Evolutionary conservation across 305 asterid genomes (phyloP).

Genomic region (Fraxinus xanthoxyloides): DNA sequence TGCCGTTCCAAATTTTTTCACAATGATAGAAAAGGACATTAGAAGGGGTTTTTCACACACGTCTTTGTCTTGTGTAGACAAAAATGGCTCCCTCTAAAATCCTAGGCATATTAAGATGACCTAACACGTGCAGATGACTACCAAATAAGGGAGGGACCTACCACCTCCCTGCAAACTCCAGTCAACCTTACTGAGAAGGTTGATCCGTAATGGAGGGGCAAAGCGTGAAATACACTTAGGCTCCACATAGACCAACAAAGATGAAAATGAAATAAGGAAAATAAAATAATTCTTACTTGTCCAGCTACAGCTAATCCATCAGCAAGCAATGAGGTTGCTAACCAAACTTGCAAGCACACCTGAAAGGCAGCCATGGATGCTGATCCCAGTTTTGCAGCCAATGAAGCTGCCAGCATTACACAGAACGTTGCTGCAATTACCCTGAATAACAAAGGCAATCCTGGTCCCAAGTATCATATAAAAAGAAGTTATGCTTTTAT

Average conservation of each 20-base stretch:
- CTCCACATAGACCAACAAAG: not conserved
- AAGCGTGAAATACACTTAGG: not conserved
- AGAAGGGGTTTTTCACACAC: not conserved
- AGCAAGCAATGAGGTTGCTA: constrained; percentile 40
- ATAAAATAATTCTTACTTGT: constrained; percentile 25
- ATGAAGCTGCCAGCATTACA: constrained; percentile 32
- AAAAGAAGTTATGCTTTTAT: not conserved
- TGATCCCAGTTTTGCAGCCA: constrained; percentile 37
- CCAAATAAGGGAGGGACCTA: not conserved
- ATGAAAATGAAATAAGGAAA: not conserved
- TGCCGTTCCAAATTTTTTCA: not conserved
- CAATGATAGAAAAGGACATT: not conserved
- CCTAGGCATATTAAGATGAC: not conserved
- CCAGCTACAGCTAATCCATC: constrained; percentile 47
- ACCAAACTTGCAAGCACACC: constrained; percentile 43
- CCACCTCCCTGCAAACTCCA: not conserved
- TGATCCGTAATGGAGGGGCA: not conserved
- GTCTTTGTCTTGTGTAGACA: not conserved
- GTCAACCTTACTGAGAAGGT: not conserved
- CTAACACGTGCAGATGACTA: not conserved
- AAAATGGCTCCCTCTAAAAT: not conserved
- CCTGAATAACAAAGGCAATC: constrained; percentile 26
- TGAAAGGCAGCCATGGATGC: constrained; percentile 38
- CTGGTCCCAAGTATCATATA: constrained; percentile 12
- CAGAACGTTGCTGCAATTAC: constrained; percentile 40